Evolutionary conservation across 1,139 yeast species (phyloP).

Genomic region (Meyerozyma smithsonii): DNA sequence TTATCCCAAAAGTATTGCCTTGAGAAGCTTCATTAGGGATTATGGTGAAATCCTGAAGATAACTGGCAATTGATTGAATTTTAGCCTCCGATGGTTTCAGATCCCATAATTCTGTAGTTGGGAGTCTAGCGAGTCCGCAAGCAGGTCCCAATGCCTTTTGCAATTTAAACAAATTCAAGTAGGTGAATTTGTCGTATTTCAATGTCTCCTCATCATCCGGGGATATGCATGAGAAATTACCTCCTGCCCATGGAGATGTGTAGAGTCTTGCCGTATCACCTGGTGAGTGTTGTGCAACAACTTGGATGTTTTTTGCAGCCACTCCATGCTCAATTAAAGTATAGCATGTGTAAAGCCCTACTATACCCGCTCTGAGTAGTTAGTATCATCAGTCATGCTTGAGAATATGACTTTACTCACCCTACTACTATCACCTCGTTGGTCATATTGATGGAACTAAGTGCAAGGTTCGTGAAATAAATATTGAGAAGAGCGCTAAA

Average conservation of each 20-base stretch:
- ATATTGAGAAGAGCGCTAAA: too few relatives aligned
- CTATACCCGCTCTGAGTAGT: conserved; percentile 54
- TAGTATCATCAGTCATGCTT: conserved; percentile 4
- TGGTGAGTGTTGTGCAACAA: conserved; percentile 19
- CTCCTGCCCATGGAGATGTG: conserved; percentile 24
- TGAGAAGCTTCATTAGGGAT: conserved; percentile 6
- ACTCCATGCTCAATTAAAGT: conserved; percentile 16
- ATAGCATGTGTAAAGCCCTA: conserved; percentile 46
- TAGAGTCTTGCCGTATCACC: conserved; percentile 19
- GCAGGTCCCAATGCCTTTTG: conserved; percentile 10
- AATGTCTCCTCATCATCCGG: conserved; percentile 4
- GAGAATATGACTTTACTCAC: conserved; percentile 18
- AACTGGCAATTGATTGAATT: conserved; percentile 10
- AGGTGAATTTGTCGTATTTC: conserved; percentile 14
- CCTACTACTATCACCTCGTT: conserved; percentile 26
- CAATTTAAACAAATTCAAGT: conserved; percentile 11
- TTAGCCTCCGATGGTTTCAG: conserved; percentile 6
- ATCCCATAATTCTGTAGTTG: conserved; percentile 9
- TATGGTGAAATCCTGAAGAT: conserved; percentile 7
- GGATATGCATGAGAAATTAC: conserved; percentile 11
- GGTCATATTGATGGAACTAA: not conserved
- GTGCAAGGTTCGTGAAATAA: too few relatives aligned
- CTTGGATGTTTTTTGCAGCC: conserved; percentile 10
- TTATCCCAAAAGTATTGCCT: conserved; percentile 13
- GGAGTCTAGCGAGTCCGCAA: conserved; percentile 4